Percentiles rank a stretch among this genome's conserved stretches.
Evolutionary conservation across 371 early-diverging fungal genomes (phyloP).

Genomic region (Dichotomocladium elegans): DNA sequence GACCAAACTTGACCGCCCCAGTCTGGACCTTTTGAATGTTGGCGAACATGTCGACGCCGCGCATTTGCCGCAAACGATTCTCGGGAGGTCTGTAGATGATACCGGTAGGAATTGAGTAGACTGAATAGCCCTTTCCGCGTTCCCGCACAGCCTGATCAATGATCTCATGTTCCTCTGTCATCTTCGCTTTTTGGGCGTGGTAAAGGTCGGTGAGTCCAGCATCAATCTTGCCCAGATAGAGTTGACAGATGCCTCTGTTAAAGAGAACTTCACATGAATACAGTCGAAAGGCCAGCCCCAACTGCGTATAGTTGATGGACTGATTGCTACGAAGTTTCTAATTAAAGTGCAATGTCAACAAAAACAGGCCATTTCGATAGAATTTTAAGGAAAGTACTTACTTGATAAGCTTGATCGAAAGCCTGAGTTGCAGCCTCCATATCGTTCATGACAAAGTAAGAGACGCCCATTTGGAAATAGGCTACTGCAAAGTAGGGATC

Average conservation of each 20-base stretch:
- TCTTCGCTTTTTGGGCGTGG: constrained; percentile 65
- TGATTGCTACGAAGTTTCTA: constrained; percentile 84
- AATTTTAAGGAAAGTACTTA: constrained; percentile 12
- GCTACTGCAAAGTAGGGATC: constrained; percentile 91
- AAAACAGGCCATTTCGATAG: no score
- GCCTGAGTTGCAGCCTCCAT: constrained; percentile 70
- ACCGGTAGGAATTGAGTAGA: constrained; percentile 76
- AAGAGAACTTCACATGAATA: constrained; percentile 86
- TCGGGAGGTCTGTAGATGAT: constrained; percentile 82
- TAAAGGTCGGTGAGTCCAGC: constrained; percentile 75
- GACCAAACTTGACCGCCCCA: constrained; percentile 1
- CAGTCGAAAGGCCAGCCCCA: constrained; percentile 86
- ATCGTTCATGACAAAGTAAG: constrained; percentile 61
- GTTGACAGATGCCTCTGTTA: constrained; percentile 84
- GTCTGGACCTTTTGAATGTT: constrained; percentile 1
- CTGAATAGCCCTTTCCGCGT: constrained; percentile 69
- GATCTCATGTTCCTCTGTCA: constrained; percentile 70
- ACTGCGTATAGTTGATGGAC: constrained; percentile 91
- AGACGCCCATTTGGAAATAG: constrained; percentile 88
- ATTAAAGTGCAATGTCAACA: no score
- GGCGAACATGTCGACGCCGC: constrained; percentile 31
- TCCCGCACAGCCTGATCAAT: constrained; percentile 71
- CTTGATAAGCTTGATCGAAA: constrained; percentile 66
- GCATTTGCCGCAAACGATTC: constrained; percentile 49
- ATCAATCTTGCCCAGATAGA: constrained; percentile 70